Base-by-base conservation (phyloP, 2,329 filamentous ascomycete genomes). In the Basipetospora chlamydospora region DNA sequence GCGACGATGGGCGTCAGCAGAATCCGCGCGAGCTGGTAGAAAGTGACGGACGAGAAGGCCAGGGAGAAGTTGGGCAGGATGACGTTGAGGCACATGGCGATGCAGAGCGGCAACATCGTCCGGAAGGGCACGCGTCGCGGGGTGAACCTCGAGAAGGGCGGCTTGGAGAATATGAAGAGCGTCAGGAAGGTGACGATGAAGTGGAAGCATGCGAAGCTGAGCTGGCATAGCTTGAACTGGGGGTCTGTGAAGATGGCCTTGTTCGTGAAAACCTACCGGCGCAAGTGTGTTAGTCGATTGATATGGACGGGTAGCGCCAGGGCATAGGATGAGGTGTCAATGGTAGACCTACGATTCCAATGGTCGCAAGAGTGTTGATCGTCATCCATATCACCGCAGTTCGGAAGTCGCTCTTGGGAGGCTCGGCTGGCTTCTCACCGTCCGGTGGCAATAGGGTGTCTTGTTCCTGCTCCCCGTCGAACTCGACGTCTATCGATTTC, bases 1-100 rank as follows among this genome's bases (percentile, higher is more conserved):
- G 74, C 76, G 15, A 79, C 74, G 29, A 63, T 66, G 3, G 77
- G 77, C 1, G 77, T 80, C 20, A 80, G 63, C 10, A 80, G 60
- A 40, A 80, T 77, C 17, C 76, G 69, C 4, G 73, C 74, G 33
- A 80, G 68, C 52, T 82, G 77, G 53, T 80, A 81, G 51, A 81
- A 80, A 28, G 74, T 76, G 28, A 81, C 70, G 35, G 69, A 70
- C 16, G 75, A 80, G 51, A 72, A 78, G 21, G 76, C 75, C 29
- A 82, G 60, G 2, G 73, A 79, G 6, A 80, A 56, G 47, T 81
- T 81, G 8, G 74, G 75, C 8, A 81, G 60, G 43, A 81, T 73
- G 49, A 81, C 74, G 52, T 80, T 80, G 41, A 77, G 60, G 35
- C 71, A 67, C 76, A 82, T 80, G 47, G 73, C 68, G 21, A 76